Conservation (phyloP, 306 rosid species). For the Senna tora region DNA sequence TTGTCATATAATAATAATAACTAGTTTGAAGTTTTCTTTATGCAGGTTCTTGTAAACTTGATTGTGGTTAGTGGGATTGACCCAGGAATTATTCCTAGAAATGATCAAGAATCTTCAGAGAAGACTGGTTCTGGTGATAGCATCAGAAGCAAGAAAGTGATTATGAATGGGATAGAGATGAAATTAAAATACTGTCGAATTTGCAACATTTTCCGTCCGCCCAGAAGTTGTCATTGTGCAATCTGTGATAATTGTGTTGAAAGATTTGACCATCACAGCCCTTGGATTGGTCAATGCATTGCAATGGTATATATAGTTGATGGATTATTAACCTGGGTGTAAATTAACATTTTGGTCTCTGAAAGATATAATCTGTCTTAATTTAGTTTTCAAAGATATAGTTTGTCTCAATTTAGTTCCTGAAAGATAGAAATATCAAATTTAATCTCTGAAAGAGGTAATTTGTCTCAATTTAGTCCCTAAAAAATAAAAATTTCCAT, state of each 20-base stretch:
- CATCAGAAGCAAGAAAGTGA: conserved; percentile 30
- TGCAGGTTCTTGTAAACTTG: conserved; percentile 46
- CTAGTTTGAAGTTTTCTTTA: too few relatives aligned
- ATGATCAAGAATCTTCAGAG: conserved; percentile 25
- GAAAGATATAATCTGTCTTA: too few relatives aligned
- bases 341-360: too few relatives aligned
- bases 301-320: conserved; percentile 41
- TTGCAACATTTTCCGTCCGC: conserved; percentile 46
- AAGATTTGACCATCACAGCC: conserved; percentile 51
- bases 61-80: conserved; percentile 36
- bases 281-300: conserved; percentile 52
- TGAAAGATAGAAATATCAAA: too few relatives aligned
- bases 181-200: conserved; percentile 42
- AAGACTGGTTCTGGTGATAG: conserved; percentile 4
- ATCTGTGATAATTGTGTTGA: conserved; percentile 48
- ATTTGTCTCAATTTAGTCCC: too few relatives aligned
- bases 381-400: too few relatives aligned
- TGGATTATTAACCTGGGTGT: too few relatives aligned
- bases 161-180: conserved; percentile 39
- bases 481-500: too few relatives aligned
- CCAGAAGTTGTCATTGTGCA: conserved; percentile 49
- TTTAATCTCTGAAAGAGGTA: too few relatives aligned
- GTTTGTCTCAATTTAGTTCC: too few relatives aligned
- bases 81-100: conserved; percentile 48
- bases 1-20: too few relatives aligned